Evolutionary conservation across 2,329 filamentous ascomycete genomes (phyloP), one percentile per base, ranked within the genome.

Genomic region (Trichoderma afroharzianum): DNA sequence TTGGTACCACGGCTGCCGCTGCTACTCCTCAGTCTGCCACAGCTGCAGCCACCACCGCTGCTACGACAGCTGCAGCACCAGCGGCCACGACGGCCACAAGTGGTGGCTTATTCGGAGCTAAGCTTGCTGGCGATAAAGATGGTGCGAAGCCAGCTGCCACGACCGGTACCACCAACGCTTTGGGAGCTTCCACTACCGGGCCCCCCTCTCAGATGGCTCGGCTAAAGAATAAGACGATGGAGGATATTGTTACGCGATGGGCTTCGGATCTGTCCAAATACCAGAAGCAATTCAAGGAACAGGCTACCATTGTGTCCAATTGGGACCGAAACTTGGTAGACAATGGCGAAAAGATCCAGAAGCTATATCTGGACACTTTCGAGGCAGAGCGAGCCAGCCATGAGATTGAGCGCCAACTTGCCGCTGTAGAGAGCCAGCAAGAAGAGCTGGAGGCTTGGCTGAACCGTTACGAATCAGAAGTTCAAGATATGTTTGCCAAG

Each of bases 171-270:
- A 75, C 82, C 28, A 85, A 79, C 59, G 75, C 79, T 32, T 83
- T 95, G 63, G 90, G 89, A 21, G 89, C 91, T 32, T 97, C 94
- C 1, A 97, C 93, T 4, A 86, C 89, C 39, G 95, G 95, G 0
- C 94, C 95, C 1, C 85, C 91, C 3, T 95, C 96, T 18, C 91
- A 94, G 71, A 90, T 97, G 77, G 96, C 95, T 4, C 92, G 96
- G 32, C 86, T 99, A 47, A 97, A 97, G 85, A 97, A 98, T 82
- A 98, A 97, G 84, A 97, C 95, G 0, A 98, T 99, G 93, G 96
- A 99, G 78, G 96, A 99, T 80, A 98, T 99, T 74, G 94, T 99
- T 75, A 98, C 94, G 4, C 91, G 94, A 36, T 99, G 96, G 96
- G 96, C 96, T 2, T 94, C 94, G 0, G 96, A 98, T 78, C 85